A percentile compares a stretch with the other conserved stretches of the same genome.
Conservation (phyloP, 352 stramenopile genomes). For the Globisporangium echinulatum region DNA sequence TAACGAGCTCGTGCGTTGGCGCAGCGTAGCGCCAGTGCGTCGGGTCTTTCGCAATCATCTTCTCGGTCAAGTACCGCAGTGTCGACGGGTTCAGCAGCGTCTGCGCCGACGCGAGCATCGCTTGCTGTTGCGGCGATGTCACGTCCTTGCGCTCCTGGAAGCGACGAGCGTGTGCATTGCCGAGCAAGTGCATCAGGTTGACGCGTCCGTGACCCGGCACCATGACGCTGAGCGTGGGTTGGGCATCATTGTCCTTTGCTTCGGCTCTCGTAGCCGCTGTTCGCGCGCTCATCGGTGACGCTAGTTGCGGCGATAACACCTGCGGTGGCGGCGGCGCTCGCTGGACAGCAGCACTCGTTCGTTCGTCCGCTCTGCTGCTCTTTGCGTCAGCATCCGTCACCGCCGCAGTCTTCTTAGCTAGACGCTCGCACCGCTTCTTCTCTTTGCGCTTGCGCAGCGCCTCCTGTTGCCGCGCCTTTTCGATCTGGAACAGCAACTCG, state of each 20-base stretch:
- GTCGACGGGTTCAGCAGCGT: constrained; percentile 50
- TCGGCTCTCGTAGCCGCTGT: constrained; percentile 14
- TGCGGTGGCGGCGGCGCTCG: constrained; percentile 12
- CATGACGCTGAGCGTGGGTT: constrained; percentile 19
- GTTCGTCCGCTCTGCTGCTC: background rate
- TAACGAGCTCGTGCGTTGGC: constrained; percentile 24
- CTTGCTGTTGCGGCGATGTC: constrained; percentile 5
- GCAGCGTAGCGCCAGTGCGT: constrained; percentile 13
- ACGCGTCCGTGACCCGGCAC: constrained; percentile 41
- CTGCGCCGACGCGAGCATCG: constrained; percentile 15
- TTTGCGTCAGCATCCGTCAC: constrained; percentile 11
- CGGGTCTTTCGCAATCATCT: constrained; percentile 42
- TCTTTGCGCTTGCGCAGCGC: constrained; percentile 61
- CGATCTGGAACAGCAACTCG: constrained; percentile 56
- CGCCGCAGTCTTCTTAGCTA: constrained; percentile 43
- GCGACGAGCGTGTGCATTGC: constrained; percentile 35
- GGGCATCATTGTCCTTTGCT: constrained; percentile 11
- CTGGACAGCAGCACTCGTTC: background rate
- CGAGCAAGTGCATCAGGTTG: constrained; percentile 46
- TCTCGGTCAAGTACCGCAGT: constrained; percentile 44
- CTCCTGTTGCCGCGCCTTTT: constrained; percentile 64
- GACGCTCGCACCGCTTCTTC: constrained; percentile 44
- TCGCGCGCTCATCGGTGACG: background rate
- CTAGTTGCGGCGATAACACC: constrained; percentile 10
- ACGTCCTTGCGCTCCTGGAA: constrained; percentile 28